Conservation (phyloP, 225 moss, liverwort and hornwort species). For the Ulota crispa region DNA sequence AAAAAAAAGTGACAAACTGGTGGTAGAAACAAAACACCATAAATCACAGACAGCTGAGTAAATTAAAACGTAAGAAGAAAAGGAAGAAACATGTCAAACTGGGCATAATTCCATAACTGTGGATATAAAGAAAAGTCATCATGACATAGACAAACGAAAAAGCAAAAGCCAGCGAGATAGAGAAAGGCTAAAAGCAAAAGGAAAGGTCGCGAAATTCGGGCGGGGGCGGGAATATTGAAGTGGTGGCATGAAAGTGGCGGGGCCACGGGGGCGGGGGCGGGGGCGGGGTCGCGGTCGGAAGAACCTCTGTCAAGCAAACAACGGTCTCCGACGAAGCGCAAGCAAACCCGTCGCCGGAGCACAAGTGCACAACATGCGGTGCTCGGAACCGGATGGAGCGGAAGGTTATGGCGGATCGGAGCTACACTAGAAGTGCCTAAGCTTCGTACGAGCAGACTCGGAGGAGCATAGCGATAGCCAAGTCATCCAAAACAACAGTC, state of each 20-base stretch:
- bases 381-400: conserved; percentile 18
- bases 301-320: background rate
- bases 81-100: conserved; percentile 1
- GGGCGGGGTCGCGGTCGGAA: conserved; percentile 14
- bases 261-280: background rate
- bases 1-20: too few relatives aligned
- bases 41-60: too few relatives aligned
- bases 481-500: conserved; percentile 15
- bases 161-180: too few relatives aligned
- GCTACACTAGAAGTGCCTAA: too few relatives aligned
- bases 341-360: background rate
- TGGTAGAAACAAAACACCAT: too few relatives aligned
- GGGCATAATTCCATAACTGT: background rate
- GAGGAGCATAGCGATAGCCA: background rate
- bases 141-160: background rate
- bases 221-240: conserved; percentile 21
- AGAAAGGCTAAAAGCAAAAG: background rate
- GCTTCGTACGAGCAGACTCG: too few relatives aligned
- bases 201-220: too few relatives aligned
- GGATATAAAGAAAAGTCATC: background rate
- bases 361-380: background rate
- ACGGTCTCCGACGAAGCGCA: conserved; percentile 20
- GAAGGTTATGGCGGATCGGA: conserved; percentile 14
- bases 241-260: conserved; percentile 8
- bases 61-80: background rate